phyloP scores from a whole-genome alignment of 345 rosid species.

The Aquilaria yunnanensis region DNA sequence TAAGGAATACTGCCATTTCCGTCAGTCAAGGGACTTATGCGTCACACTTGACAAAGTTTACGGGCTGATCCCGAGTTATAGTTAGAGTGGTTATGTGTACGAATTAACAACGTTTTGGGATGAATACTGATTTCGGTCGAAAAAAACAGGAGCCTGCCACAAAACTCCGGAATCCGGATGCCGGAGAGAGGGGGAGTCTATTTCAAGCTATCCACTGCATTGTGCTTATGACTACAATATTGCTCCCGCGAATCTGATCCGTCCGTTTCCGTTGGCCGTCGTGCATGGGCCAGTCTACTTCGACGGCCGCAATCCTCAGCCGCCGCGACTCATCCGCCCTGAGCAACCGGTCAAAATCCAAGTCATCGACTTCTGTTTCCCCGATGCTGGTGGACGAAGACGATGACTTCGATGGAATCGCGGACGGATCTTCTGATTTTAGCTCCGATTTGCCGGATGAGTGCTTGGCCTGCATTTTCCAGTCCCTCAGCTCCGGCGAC shows the following conservation, averaged over 20 bases:
- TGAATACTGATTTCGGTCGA: not conserved
- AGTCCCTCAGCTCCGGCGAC: constrained; percentile 40
- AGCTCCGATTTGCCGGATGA: constrained; percentile 54
- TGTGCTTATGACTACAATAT: constrained; percentile 4
- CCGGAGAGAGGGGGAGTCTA: no score
- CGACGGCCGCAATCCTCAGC: constrained; percentile 41
- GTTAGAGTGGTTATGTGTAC: no score
- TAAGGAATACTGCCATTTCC: not conserved
- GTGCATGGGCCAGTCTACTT: constrained; percentile 77
- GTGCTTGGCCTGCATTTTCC: constrained; percentile 48
- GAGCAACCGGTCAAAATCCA: constrained; percentile 28
- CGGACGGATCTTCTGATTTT: constrained; percentile 22
- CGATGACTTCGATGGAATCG: constrained; percentile 3
- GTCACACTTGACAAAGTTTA: no score
- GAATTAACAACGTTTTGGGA: no score
- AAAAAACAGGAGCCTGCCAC: not conserved
- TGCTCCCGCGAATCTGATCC: constrained; percentile 6
- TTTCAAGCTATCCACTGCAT: not conserved
- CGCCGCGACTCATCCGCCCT: constrained; percentile 29
- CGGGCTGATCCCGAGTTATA: no score
- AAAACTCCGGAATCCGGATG: not conserved
- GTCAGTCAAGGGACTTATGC: no score
- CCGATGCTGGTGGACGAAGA: constrained; percentile 30
- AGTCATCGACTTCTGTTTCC: constrained; percentile 11
- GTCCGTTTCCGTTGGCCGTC: constrained; percentile 2